These are phyloP conservation scores for Thoreauomyces humboldtii DNA, from an alignment of 192 early-diverging fungal species.

Conservation along the genomic window DNA sequence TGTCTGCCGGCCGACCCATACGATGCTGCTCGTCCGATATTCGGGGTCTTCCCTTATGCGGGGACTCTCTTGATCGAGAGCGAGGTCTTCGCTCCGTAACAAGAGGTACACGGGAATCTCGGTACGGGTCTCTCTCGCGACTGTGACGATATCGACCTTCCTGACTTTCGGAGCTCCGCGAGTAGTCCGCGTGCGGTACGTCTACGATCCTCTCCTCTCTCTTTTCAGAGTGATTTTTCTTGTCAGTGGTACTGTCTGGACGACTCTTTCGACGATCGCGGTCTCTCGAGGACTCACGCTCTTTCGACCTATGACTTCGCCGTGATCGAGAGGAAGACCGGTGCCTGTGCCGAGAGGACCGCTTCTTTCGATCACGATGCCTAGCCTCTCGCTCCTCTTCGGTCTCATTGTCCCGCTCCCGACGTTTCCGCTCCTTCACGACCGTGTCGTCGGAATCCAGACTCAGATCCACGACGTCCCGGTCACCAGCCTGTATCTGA, in stretches of 20 bases:
- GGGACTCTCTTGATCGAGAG: no score
- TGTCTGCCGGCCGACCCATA: no score
- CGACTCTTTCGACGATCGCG: slow-evolving; percentile 8
- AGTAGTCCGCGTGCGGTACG: no score
- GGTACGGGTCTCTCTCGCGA: neutral
- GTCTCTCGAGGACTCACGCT: neutral
- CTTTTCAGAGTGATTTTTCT: neutral
- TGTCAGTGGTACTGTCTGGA: neutral
- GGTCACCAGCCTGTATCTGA: no score
- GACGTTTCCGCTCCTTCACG: neutral
- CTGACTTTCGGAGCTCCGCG: neutral
- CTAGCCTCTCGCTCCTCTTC: neutral
- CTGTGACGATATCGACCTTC: neutral
- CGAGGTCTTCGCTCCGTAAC: neutral
- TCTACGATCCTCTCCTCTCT: neutral
- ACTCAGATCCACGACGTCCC: neutral
- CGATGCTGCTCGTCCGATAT: no score
- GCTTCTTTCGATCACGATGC: neutral
- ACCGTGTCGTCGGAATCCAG: neutral
- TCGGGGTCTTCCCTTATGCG: no score
- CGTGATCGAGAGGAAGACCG: slow-evolving; percentile 13
- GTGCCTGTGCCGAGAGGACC: slow-evolving; percentile 17
- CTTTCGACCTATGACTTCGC: neutral
- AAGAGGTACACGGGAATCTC: neutral
- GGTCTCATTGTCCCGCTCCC: neutral